Base-by-base conservation (phyloP, 2,329 filamentous ascomycete genomes). In the Leptographium procerum region DNA sequence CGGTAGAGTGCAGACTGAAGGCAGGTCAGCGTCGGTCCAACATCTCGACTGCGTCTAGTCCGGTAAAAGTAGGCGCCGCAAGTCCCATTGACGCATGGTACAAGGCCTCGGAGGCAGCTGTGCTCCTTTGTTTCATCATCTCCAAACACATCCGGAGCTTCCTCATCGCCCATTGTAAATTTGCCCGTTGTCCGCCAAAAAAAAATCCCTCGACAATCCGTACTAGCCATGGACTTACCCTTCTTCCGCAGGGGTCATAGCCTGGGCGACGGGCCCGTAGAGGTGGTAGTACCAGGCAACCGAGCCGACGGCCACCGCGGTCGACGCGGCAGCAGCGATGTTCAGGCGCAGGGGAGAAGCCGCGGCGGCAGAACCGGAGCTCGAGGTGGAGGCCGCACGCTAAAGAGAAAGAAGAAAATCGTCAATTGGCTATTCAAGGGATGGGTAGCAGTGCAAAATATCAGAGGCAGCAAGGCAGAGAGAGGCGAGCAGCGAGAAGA, bases 241-340 rank as follows among this genome's bases (percentile, higher is more conserved):
- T 85, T 99, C 94, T 81, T 99, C 94, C 70, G 88, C 88, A 64
- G 90, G 91, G 68, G 92, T 91, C 85, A 88, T 88, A 68, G 94
- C 94, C 75, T 90, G 84, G 63, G 89, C 87, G 68, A 88, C 85
- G 68, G 89, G 84, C 70, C 91, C 94, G 76, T 95, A 97, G 68
- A 95, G 86, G 77, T 96, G 90, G 75, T 92, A 95, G 80, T 96
- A 97, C 91, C 91, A 97, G 68, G 89, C 91, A 69, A 92, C 85
- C 66, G 92, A 92, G 69, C 91, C 91, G 75, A 89, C 79, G 68
- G 92, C 90, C 70, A 91, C 82, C 68, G 87, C 84, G 67, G 91
- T 96, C 67, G 94, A 91, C 71, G 88, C 89, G 69, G 85, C 83
- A 70, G 89, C 90, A 72, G 91, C 88, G 69, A 91, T 80, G 76